Conservation (phyloP, 768 basidiomycete species). For the Mycena galericulata region DNA sequence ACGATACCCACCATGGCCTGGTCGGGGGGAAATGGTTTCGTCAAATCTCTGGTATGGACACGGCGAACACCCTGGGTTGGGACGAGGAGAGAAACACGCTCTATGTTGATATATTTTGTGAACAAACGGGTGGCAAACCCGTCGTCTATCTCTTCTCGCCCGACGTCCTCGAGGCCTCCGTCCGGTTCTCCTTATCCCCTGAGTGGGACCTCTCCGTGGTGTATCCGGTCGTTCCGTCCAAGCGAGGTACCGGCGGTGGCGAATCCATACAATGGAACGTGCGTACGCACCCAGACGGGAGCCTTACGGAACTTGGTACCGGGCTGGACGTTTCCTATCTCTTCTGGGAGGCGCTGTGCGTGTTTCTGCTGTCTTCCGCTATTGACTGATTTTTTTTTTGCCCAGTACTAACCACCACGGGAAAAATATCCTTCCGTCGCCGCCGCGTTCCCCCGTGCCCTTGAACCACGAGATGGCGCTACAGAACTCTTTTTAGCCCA, state of each 20-base stretch:
- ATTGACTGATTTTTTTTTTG: no score
- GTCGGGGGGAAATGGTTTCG: background rate
- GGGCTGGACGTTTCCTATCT: constrained; percentile 39
- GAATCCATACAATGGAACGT: constrained; percentile 49
- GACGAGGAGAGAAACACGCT: background rate
- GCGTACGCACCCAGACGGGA: constrained; percentile 27
- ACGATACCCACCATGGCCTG: background rate
- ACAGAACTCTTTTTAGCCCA: constrained; percentile 11
- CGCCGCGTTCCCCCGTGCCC: constrained; percentile 4
- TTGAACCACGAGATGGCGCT: background rate
- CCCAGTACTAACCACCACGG: constrained; percentile 8
- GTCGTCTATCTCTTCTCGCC: constrained; percentile 53
- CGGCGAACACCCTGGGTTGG: background rate
- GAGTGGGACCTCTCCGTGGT: constrained; percentile 50
- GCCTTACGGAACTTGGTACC: constrained; percentile 35
- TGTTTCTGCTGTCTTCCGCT: no score
- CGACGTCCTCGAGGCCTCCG: constrained; percentile 37
- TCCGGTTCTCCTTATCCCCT: constrained; percentile 46
- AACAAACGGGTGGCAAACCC: constrained; percentile 41
- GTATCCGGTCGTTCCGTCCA: constrained; percentile 48
- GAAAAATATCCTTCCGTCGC: background rate
- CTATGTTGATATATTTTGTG: background rate
- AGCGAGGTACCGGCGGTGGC: constrained; percentile 15
- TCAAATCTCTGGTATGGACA: background rate
- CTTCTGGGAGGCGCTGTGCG: constrained; percentile 41